These are phyloP conservation scores for Apiospora koreana DNA, from an alignment of 2,329 filamentous ascomycete genomes.

Conservation along the genomic window DNA sequence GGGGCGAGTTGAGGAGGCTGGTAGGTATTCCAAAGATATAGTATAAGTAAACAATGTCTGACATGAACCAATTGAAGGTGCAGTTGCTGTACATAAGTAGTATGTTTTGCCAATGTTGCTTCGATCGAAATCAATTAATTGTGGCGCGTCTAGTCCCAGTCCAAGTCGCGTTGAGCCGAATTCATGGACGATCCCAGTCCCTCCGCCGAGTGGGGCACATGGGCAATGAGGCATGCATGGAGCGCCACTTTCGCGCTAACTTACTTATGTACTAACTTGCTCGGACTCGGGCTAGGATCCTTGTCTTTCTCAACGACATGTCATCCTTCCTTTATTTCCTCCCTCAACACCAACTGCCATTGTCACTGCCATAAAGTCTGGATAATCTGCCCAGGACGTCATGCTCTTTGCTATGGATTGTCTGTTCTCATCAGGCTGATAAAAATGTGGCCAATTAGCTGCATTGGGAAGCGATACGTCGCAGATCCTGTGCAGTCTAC, in stretches of 20 bases:
- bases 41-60: neutral
- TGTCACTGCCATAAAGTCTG: neutral
- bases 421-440: no score
- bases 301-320: neutral
- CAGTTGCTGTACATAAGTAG: no score
- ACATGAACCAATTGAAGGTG: neutral
- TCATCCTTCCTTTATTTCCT: neutral
- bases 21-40: neutral
- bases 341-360: neutral
- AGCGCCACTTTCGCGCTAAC: neutral
- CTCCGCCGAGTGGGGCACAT: no score
- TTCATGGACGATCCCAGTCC: neutral
- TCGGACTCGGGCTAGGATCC: neutral
- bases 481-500: neutral
- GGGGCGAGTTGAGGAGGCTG: neutral
- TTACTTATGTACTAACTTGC: no score
- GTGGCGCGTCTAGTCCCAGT: constrained; percentile 1
- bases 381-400: neutral
- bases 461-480: neutral
- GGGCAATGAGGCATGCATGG: no score
- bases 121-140: constrained; percentile 9
- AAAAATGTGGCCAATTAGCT: neutral
- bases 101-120: neutral
- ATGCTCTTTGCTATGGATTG: neutral
- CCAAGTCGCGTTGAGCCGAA: neutral